Evolutionary conservation across 495 filamentous ascomycete genomes (phyloP), one percentile per base, ranked within the genome.

Genomic region (Aspergillus steynii): DNA sequence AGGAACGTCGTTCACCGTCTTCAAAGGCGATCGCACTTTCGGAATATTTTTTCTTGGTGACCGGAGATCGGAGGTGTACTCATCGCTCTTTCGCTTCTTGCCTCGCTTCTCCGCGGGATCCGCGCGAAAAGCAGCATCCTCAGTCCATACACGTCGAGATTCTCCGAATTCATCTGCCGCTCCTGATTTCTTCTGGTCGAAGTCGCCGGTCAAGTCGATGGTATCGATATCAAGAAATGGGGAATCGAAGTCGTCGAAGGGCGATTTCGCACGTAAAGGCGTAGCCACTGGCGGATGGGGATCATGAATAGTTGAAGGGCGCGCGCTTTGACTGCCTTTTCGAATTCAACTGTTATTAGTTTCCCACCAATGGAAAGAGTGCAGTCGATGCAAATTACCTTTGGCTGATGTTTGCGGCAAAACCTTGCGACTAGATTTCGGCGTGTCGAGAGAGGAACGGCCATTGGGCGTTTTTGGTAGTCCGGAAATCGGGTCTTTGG

Each of bases 51-150:
- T 72, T 8, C 58, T 70, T 6, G 75, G 73, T 2, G 77, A 74
- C 0, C 70, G 51, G 20, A 80, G 69, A 65, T 83, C 80, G 15
- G 78, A 77, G 47, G 81, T 82, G 53, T 88, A 84, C 56, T 90
- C 86, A 46, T 88, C 83, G 62, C 90, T 92, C 66, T 91, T 93
- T 51, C 91, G 73, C 73, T 93, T 93, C 72, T 85, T 86, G 10
- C 82, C 79, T 60, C 82, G 82, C 66, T 78, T 85, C 4, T 81
- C 68, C 1, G 68, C 29, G 42, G 82, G 76, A 45, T 76, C 71
- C 56, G 68, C 72, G 50, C 82, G 73, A 20, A 67, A 70, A 25
- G 82, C 80, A 51, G 75, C 77, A 31, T 86, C 85, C 64, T 89
- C 87, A 15, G 73, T 75, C 88, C 87, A 91, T 61, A 90, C 37